Evolutionary conservation across 2,329 filamentous ascomycete species (phyloP).

Genomic region (Albifimbria verrucaria): DNA sequence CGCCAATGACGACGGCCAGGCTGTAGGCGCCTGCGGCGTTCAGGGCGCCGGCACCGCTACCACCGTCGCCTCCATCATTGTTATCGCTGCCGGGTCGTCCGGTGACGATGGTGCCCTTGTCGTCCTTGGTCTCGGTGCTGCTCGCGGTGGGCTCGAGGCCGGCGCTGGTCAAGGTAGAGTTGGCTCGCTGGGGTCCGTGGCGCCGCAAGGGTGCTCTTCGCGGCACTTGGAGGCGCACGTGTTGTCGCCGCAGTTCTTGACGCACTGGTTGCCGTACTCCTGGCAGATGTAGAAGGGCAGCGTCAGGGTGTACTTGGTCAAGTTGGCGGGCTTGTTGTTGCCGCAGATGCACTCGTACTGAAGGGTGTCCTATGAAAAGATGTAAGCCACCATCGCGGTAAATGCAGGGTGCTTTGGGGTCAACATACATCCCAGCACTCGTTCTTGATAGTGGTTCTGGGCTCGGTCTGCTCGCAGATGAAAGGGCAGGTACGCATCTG

Average conservation of each 20-base stretch:
- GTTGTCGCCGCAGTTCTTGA: conserved; percentile 51
- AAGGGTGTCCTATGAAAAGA: conserved; percentile 47
- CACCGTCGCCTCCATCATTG: conserved; percentile 9
- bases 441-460: conserved; percentile 55
- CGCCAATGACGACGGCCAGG: conserved; percentile 32
- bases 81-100: conserved; percentile 18
- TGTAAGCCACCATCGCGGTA: no score
- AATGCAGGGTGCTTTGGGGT: no score
- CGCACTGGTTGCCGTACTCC: conserved; percentile 68
- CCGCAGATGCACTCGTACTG: conserved; percentile 72
- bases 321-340: conserved; percentile 63
- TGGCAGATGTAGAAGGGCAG: conserved; percentile 75
- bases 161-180: conserved; percentile 47
- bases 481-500: conserved; percentile 64
- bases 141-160: conserved; percentile 36
- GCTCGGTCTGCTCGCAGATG: conserved; percentile 63
- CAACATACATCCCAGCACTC: conserved; percentile 62
- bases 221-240: conserved; percentile 61
- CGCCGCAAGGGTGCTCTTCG: conserved; percentile 69
- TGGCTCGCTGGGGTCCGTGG: conserved; percentile 56
- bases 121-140: conserved; percentile 21
- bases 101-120: conserved; percentile 35
- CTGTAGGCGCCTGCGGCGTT: conserved; percentile 24
- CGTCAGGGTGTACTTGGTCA: conserved; percentile 74
- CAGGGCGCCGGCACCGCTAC: conserved; percentile 6